Evolutionary conservation across 495 filamentous ascomycete genomes (phyloP), one percentile per base, ranked within the genome.

Genomic region (Hypomontagnella submonticulosa): DNA sequence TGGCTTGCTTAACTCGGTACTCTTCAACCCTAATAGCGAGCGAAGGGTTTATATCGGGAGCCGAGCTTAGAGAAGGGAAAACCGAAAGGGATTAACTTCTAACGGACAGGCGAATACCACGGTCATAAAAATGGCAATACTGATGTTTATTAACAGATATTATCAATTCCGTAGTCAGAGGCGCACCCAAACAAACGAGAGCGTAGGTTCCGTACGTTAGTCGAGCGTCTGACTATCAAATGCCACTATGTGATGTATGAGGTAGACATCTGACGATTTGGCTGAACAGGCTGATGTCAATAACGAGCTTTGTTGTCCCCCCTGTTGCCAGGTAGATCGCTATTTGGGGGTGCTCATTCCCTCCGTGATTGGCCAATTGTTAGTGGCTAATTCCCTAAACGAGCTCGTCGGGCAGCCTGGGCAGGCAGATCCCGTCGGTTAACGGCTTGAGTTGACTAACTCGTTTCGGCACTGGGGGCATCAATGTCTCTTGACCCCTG

Each of bases 281-380:
- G 36, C 15, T 37, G 41, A 67, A 43, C 53, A 62, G 58, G 65
- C 57, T 61, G 65, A 60, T 68, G 59, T 68, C 59, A 58, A 68
- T 59, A 68, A 44, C 30, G 32, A 47, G 20, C 20, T 32, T 51
- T 49, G 47, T 68, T 63, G 53, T 60, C 18, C 23, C 49, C 49
- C 37, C 50, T 52, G 66, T 69, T 69, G 66, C 60, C 44, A 23
- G 66, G 66, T 54, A 55, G 56, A 69, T 69, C 60, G 38, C 46
- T 69, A 63, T 63, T 60, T 69, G 46, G 51, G 30, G 37, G 12
- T 40, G 5, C 15, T 9, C 9, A 47, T 4, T 0, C 10, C 15
- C 12, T 41, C 30, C 37, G 15, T 64, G 36, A 64, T 69, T 69
- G 66, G 60, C 13, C 20, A 53, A 36, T 57, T 19, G 42, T 50